Evolutionary conservation across 768 basidiomycete genomes (phyloP), one percentile per base, ranked within the genome.

Genomic region (Lanmaoa pseudosensibilis): DNA sequence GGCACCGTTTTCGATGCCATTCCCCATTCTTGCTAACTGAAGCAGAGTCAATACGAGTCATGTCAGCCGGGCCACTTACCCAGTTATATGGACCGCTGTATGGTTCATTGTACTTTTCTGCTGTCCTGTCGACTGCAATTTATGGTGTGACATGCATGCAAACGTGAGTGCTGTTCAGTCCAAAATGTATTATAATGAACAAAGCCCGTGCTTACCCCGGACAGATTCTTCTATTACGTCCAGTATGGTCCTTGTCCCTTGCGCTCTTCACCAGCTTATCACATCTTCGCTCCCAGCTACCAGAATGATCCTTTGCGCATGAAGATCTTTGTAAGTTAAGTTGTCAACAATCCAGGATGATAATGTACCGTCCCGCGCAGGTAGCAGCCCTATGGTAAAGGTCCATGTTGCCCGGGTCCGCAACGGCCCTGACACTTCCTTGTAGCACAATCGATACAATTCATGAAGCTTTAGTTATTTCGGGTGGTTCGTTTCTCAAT

Each of bases 381-480:
- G 64, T 62, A 12, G 51, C 46, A 18, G 41, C 7, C 8, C 0
- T 64, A 30, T 64, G 62, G 63, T 65, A 37, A 49, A 21, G 2
- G 8, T 9, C 4, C 10, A 11, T 10, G 5, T 21, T 11, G 1
- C 23, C 8, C 21, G 7, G 0, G 2, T 33, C 32, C 0, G 8
- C 11, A 9, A 8, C 11, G 1, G 33, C 10, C 19, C 32, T 32
- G 16, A 64, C 30, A 4, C 25, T 34, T 52, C 4, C 18, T 1
- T 18, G 23, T 19, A 65, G 64, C 49, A 23, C 21, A 16, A 25
- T 62, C 2, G 23, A 61, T 30, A 61, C 59, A 5, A n/a, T 57
- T 13, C 59, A 64, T 3, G 63, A 65, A 25, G 55, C 18, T 10
- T 41, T 64, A 5, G 37, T 2, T n/a, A 0, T 63, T 7, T 15